Evolutionary conservation across 2,329 filamentous ascomycete genomes (phyloP), one percentile per base, ranked within the genome.

Genomic region (Whalleya microplaca): DNA sequence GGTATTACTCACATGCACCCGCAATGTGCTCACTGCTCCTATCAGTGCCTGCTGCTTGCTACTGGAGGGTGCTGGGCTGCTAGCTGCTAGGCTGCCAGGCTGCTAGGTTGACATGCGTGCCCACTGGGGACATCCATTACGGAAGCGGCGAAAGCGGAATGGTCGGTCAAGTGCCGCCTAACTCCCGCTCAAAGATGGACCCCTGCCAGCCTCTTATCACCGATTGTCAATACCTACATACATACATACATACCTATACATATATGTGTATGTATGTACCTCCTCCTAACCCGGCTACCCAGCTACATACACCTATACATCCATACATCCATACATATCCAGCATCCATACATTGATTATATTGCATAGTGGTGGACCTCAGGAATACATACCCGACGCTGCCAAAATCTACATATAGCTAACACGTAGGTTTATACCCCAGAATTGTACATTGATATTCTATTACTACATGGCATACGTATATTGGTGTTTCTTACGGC

Each of bases 61-160:
- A 12, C 12, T 5, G 6, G 6, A 29, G 27, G 12, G 27, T 29
- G 6, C 27, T 6, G 5, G 27, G 6, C 27, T 29, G 12, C 6
- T 29, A 29, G 27, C 6, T 29, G 27, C 27, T 12, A 5, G 27
- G n/a, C n/a, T 29, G 27, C 27, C 12, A 29, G 27, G 27, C 27
- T 29, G 23, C 23, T 16, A 37, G 32, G 32, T 12, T 37, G 9
- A 37, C 7, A 37, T 37, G 27, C 27, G 6, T 12, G 14, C 32
- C 14, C 48, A 45, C 52, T 54, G 19, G 19, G 40, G 45, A 21
- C 32, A 49, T 48, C 40, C 47, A 43, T 53, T 49, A 63, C 63
- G 61, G 58, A 65, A 65, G 63, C 64, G 59, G 65, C 61, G 53
- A 63, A 63, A 60, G 45, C 58, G 58, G 53, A 51, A 47, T 55